Conservation (phyloP, 140 eudicot genomes). For the Oenanthe javanica region DNA sequence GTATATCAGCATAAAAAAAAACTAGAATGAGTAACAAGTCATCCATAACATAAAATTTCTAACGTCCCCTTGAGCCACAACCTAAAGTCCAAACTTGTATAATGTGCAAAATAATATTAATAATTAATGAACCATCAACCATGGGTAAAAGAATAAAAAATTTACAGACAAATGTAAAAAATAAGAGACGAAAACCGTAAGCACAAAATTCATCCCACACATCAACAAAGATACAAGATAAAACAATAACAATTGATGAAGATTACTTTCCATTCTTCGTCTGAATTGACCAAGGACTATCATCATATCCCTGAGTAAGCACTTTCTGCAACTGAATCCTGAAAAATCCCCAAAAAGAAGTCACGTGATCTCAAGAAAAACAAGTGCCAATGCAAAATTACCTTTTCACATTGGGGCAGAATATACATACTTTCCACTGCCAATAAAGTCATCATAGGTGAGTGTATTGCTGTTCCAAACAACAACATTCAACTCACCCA, state of each 20-base stretch:
- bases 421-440: constrained; percentile 67
- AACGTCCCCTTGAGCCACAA: neutral
- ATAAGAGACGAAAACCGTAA: neutral
- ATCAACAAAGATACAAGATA: neutral
- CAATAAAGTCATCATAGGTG: constrained; percentile 62
- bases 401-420: neutral
- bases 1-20: neutral
- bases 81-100: neutral
- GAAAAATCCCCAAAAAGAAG: neutral
- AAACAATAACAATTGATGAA: neutral
- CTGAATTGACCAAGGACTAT: constrained; percentile 80
- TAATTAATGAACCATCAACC: neutral
- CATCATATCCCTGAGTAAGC: constrained; percentile 70
- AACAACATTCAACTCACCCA: constrained; percentile 50
- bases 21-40: neutral
- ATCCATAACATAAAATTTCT: neutral
- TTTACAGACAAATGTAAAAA: neutral
- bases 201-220: neutral
- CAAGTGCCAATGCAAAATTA: neutral
- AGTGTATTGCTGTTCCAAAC: constrained; percentile 92
- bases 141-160: neutral
- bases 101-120: no score
- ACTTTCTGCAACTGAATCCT: constrained; percentile 75
- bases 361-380: no score
- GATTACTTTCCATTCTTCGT: constrained; percentile 47